Conservation (phyloP, 2,329 filamentous ascomycete species). For the Venturiaceae sp. region DNA sequence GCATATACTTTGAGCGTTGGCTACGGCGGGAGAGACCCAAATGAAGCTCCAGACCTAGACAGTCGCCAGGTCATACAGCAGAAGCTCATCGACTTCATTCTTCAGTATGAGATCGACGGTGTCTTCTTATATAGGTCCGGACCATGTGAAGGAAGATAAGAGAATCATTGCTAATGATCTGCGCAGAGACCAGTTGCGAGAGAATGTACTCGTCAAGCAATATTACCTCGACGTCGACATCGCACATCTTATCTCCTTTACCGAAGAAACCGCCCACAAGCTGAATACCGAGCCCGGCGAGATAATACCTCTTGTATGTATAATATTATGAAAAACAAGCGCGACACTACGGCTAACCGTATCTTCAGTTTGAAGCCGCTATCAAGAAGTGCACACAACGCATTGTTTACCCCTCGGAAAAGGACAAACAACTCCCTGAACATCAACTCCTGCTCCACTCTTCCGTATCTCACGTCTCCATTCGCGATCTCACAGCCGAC, state of each 20-base stretch:
- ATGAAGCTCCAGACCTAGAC: conserved; percentile 62
- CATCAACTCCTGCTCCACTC: conserved; percentile 95
- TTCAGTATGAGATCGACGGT: conserved; percentile 90
- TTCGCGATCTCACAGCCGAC: conserved; percentile 85
- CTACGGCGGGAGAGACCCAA: conserved; percentile 40
- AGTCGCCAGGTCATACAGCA: conserved; percentile 56
- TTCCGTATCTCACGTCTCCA: conserved; percentile 79
- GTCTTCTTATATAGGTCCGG: conserved; percentile 82
- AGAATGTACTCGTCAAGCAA: conserved; percentile 89
- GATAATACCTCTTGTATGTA: conserved; percentile 77
- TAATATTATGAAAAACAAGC: not conserved
- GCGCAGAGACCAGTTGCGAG: conserved; percentile 78
- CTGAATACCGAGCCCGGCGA: conserved; percentile 84
- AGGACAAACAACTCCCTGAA: conserved; percentile 62
- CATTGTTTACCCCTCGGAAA: conserved; percentile 76
- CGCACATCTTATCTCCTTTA: conserved; percentile 89
- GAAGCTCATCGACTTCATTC: conserved; percentile 80
- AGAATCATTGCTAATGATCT: conserved; percentile 17
- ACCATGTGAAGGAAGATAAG: conserved; percentile 7
- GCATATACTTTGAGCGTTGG: conserved; percentile 8
- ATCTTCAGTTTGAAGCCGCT: conserved; percentile 73
- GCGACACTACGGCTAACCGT: not conserved
- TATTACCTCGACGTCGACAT: conserved; percentile 97
- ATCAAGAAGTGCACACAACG: conserved; percentile 85
- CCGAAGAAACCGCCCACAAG: conserved; percentile 86